phyloP scores from a whole-genome alignment of 441 rosid genomes.

The Sinapis alba region DNA sequence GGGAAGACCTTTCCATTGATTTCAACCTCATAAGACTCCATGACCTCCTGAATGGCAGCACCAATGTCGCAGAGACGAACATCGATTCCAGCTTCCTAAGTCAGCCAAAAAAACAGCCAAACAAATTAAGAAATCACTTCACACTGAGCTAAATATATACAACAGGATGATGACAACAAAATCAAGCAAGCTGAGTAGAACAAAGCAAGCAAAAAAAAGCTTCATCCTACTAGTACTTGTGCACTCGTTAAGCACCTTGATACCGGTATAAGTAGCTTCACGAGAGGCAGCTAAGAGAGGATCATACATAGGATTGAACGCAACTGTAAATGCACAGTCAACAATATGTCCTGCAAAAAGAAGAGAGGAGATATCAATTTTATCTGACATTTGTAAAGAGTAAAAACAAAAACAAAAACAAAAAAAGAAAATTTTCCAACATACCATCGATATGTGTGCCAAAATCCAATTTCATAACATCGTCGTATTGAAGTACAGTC shows the following conservation, averaged over 20 bases:
- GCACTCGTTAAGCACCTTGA: constrained; percentile 54
- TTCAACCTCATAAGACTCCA: constrained; percentile 98
- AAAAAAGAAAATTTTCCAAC: not conserved
- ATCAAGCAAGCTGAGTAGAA: too few species aligned
- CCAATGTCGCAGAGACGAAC: constrained; percentile 96
- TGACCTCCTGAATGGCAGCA: constrained; percentile 98
- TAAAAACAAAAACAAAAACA: not conserved
- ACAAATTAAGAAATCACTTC: not conserved
- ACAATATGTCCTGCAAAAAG: constrained; percentile 69
- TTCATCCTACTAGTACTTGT: not conserved
- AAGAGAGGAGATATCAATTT: constrained; percentile 27
- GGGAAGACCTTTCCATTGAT: constrained; percentile 91
- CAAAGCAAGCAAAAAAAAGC: too few species aligned
- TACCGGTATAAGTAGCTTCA: constrained; percentile 92
- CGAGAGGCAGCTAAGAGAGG: constrained; percentile 94
- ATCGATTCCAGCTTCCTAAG: constrained; percentile 93
- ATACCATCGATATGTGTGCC: constrained; percentile 97
- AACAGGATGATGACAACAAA: too few species aligned
- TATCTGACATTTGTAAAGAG: not conserved
- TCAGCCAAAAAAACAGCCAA: constrained; percentile 8
- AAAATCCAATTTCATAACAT: constrained; percentile 96
- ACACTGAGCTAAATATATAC: not conserved
- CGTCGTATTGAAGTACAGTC: constrained; percentile 95
- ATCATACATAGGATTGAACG: constrained; percentile 60
- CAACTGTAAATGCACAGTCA: constrained; percentile 80